Conservation (phyloP, 2,329 filamentous ascomycete species). For the Exserohilum rostratum region DNA sequence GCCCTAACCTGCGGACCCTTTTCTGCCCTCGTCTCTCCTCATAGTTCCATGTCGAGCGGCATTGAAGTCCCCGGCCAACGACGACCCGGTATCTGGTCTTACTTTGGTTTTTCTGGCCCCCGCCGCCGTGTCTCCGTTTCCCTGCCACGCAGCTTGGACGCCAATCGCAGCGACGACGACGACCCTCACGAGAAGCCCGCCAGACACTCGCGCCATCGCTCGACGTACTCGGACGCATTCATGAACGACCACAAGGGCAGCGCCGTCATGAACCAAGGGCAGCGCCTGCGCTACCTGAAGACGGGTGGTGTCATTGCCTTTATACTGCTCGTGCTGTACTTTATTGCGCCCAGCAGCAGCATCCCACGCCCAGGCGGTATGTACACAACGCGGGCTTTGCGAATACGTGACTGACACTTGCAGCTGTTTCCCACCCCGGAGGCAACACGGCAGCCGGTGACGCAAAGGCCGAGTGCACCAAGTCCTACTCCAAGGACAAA, state of each 20-base stretch:
- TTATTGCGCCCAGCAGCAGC: conserved; percentile 56
- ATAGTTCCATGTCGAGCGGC: conserved; percentile 60
- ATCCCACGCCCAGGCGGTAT: conserved; percentile 33
- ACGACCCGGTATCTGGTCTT: conserved; percentile 60
- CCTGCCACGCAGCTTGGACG: conserved; percentile 51
- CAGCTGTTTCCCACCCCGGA: conserved; percentile 29
- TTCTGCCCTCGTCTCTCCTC: conserved; percentile 26
- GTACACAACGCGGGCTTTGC: conserved; percentile 6
- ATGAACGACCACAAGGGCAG: conserved; percentile 54
- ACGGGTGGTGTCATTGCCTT: conserved; percentile 65
- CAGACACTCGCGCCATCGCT: conserved; percentile 47
- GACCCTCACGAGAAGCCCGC: conserved; percentile 57
- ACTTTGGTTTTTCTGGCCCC: conserved; percentile 57
- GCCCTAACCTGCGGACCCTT: conserved; percentile 29
- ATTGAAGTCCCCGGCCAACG: conserved; percentile 54
- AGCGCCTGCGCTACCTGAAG: conserved; percentile 66
- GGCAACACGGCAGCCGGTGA: conserved; percentile 60
- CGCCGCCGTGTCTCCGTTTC: conserved; percentile 61
- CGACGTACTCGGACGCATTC: conserved; percentile 46
- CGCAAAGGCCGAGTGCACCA: conserved; percentile 75
- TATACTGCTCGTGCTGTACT: conserved; percentile 63
- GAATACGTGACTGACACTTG: not conserved
- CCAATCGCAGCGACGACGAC: conserved; percentile 35
- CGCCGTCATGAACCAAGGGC: conserved; percentile 66
- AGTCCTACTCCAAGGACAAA: conserved; percentile 84